Percentiles rank a stretch among this genome's conserved stretches.
Evolutionary conservation across 225 moss, liverwort and hornwort genomes (phyloP).

Genomic region (Polytrichum formosum): DNA sequence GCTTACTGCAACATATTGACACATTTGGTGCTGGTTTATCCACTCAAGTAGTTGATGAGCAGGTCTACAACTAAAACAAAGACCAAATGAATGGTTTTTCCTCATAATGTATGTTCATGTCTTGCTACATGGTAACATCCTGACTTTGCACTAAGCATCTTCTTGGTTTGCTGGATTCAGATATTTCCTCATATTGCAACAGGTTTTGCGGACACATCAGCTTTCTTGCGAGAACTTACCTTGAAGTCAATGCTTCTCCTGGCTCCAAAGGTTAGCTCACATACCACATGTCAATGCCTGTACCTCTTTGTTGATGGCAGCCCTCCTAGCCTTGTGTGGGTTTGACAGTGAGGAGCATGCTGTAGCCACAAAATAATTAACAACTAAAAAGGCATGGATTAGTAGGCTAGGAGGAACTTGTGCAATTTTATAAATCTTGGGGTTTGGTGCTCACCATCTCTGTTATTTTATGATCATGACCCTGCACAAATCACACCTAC

Average conservation of each 20-base stretch:
- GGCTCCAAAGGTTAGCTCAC: slow-evolving; percentile 66
- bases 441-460: too few relatives aligned
- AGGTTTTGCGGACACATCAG: slow-evolving; percentile 86
- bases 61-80: slow-evolving; percentile 41
- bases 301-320: too few relatives aligned
- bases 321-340: too few relatives aligned
- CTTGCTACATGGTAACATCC: background rate
- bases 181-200: slow-evolving; percentile 90
- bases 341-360: too few relatives aligned
- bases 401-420: too few relatives aligned
- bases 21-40: slow-evolving; percentile 79
- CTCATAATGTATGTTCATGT: too few relatives aligned
- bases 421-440: too few relatives aligned
- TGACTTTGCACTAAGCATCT: background rate
- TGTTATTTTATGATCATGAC: too few relatives aligned
- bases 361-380: too few relatives aligned
- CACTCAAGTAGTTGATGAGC: slow-evolving; percentile 89
- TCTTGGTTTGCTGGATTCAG: slow-evolving; percentile 25
- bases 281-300: too few relatives aligned
- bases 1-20: slow-evolving; percentile 86
- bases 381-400: too few relatives aligned
- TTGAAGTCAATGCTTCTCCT: slow-evolving; percentile 91
- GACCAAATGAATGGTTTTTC: background rate
- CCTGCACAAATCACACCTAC: too few relatives aligned
- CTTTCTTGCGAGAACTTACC: slow-evolving; percentile 90